Conservation (phyloP, 495 filamentous ascomycete species). For the Neurospora sp. region DNA sequence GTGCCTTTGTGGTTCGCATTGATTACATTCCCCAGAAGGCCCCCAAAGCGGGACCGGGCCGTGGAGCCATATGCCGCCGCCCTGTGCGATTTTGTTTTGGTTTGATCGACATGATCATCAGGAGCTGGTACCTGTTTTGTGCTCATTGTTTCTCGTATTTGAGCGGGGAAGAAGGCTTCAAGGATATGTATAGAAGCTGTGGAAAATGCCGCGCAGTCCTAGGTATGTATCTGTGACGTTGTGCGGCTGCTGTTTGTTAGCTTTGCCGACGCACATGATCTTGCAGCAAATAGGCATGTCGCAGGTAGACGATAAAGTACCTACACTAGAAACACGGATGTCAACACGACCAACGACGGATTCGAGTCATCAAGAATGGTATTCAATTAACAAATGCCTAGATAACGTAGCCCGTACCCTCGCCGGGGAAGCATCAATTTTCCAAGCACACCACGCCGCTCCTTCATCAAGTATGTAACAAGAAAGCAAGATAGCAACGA, state of each 20-base stretch:
- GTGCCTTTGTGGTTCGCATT: background rate
- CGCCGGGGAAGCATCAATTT: background rate
- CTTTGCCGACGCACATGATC: background rate
- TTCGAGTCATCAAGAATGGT: background rate
- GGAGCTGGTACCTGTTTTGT: background rate
- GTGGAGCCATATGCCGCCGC: background rate
- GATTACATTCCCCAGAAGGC: background rate
- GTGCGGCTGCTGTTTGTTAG: background rate
- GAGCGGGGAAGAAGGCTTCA: background rate
- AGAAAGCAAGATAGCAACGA: background rate
- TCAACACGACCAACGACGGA: background rate
- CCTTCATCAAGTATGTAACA: background rate
- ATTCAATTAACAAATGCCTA: background rate
- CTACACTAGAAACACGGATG: background rate
- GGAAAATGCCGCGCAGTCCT: background rate
- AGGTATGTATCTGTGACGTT: background rate
- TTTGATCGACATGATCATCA: background rate
- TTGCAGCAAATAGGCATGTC: background rate
- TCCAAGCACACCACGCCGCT: background rate
- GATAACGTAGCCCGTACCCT: background rate
- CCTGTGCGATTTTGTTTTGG: background rate
- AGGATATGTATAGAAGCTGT: background rate
- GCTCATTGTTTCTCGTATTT: background rate
- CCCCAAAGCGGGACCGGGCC: background rate
- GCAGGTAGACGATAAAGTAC: background rate